phyloP scores from a whole-genome alignment of 805 yeast species.

The Wickerhamiella brachini region DNA sequence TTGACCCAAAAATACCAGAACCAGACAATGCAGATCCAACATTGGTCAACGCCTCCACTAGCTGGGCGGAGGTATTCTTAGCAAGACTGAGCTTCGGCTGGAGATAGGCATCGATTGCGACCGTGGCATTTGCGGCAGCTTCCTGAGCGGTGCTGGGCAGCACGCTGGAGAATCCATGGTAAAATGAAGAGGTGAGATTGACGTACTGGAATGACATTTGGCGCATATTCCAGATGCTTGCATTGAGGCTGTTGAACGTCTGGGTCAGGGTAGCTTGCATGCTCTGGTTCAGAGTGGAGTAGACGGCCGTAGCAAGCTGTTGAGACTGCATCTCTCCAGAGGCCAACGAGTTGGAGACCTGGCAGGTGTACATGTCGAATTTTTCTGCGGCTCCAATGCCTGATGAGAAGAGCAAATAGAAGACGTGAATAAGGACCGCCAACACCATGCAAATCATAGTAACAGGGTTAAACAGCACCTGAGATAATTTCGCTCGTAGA shows the following conservation, averaged over 20 bases:
- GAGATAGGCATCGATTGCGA: conserved; percentile 5
- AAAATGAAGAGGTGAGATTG: conserved; percentile 3
- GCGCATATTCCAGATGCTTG: conserved; percentile 9
- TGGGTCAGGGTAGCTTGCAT: neutral
- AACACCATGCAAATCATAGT: conserved; percentile 10
- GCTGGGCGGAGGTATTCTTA: conserved; percentile 1
- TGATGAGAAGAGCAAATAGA: neutral
- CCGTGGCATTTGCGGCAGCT: conserved; percentile 6
- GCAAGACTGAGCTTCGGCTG: conserved; percentile 3
- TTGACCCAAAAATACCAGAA: neutral
- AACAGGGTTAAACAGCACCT: conserved; percentile 10
- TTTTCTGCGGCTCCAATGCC: conserved; percentile 1
- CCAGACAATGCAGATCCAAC: neutral
- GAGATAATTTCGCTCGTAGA: conserved; percentile 11
- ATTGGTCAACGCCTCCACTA: neutral
- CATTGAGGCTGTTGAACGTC: conserved; percentile 6
- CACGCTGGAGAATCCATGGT: conserved; percentile 1
- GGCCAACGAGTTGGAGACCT: neutral
- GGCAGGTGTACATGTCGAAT: conserved; percentile 2
- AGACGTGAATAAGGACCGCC: conserved; percentile 8
- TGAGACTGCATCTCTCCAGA: conserved; percentile 2
- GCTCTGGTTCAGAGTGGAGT: conserved; percentile 1
- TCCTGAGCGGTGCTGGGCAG: conserved; percentile 2
- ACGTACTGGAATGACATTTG: conserved; percentile 1
- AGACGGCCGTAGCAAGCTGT: conserved; percentile 3